Conservation (phyloP, 108 stramenopile species). For the Heterococcus sp. region DNA sequence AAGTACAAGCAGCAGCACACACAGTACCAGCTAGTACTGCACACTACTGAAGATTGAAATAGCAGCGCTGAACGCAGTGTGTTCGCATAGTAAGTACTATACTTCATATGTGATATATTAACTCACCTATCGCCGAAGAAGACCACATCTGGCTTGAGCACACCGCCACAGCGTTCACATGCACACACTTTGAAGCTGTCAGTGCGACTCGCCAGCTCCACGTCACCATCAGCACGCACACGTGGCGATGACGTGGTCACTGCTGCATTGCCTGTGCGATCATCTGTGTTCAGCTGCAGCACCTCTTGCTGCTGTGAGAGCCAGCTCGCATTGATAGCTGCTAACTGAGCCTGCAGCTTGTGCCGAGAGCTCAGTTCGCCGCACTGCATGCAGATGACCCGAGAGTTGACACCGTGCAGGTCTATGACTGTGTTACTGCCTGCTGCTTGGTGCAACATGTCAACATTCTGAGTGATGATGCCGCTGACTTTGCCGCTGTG, state of each 20-base stretch:
- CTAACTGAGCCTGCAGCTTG: constrained; percentile 73
- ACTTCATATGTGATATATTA: constrained; percentile 18
- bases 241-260: constrained; percentile 21
- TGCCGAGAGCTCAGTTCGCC: constrained; percentile 62
- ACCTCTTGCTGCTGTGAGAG: constrained; percentile 14
- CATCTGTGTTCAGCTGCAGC: background rate
- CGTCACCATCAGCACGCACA: constrained; percentile 92
- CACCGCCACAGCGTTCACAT: constrained; percentile 68
- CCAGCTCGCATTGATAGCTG: constrained; percentile 57
- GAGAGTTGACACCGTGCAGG: constrained; percentile 76
- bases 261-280: background rate
- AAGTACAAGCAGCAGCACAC: background rate
- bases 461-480: constrained; percentile 88
- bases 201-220: constrained; percentile 57
- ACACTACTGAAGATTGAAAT: background rate
- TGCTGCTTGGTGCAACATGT: constrained; percentile 79
- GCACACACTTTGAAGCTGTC: constrained; percentile 67
- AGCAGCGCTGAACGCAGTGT: constrained; percentile 8
- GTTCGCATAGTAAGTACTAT: constrained; percentile 2
- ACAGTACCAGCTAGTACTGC: background rate
- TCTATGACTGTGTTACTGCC: constrained; percentile 75
- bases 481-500: constrained; percentile 61
- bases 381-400: constrained; percentile 82
- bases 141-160: constrained; percentile 87
- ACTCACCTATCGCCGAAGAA: constrained; percentile 78